Evolutionary conservation across 805 yeast genomes (phyloP).

Genomic region (Kazachstania psychrophila): DNA sequence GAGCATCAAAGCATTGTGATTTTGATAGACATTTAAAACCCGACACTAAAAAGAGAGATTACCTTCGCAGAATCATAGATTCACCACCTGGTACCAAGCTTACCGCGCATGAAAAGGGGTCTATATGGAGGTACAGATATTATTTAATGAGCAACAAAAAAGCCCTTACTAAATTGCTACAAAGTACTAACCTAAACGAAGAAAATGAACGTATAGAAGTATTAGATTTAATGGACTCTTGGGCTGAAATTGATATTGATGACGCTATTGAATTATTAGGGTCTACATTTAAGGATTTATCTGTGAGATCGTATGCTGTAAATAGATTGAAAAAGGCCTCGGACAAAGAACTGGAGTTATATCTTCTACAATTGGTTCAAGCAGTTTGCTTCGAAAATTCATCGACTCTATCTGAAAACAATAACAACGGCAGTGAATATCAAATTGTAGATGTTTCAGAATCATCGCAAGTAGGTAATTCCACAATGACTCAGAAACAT

Average conservation of each 20-base stretch:
- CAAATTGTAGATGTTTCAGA: constrained; percentile 32
- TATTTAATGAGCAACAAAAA: constrained; percentile 60
- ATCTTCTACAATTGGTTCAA: constrained; percentile 81
- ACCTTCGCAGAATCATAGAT: constrained; percentile 54
- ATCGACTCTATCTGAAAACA: constrained; percentile 20
- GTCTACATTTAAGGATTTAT: constrained; percentile 59
- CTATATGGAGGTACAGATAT: constrained; percentile 86
- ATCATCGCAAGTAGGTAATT: constrained; percentile 10
- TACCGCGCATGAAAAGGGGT: constrained; percentile 71
- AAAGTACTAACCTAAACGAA: constrained; percentile 83
- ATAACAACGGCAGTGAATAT: constrained; percentile 27
- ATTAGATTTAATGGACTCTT: constrained; percentile 55
- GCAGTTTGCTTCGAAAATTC: constrained; percentile 70
- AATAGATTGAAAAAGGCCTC: constrained; percentile 68
- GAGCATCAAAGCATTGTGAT: constrained; percentile 68
- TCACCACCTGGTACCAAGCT: constrained; percentile 81
- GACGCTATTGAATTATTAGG: constrained; percentile 83
- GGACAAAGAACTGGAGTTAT: constrained; percentile 72
- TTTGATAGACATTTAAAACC: constrained; percentile 84
- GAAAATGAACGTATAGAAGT: constrained; percentile 73
- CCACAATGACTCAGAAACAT: constrained; percentile 1
- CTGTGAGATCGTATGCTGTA: constrained; percentile 81
- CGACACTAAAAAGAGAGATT: constrained; percentile 69
- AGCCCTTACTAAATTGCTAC: constrained; percentile 71
- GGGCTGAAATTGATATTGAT: constrained; percentile 72